Base-by-base conservation (phyloP, 805 yeast species). In the Kazachstania kunashirensis region DNA sequence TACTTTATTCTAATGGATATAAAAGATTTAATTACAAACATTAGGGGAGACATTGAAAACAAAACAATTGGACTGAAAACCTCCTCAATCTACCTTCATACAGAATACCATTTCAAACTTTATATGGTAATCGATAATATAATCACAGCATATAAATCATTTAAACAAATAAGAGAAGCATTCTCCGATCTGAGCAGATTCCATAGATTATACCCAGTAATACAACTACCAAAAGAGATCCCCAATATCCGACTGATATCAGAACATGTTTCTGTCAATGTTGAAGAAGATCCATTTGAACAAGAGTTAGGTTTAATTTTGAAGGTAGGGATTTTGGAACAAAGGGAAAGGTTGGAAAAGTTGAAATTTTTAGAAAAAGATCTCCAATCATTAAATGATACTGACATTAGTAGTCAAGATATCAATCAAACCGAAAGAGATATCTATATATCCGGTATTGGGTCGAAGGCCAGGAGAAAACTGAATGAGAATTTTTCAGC, bases 231-330 rank as follows among this genome's bases (percentile, higher is more conserved):
- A 36, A 53, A 43, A 20, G 52, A 19, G n/a, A 27, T 66, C 4
- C 79, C 79, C 1, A 49, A 51, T 2, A 56, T 77, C 1, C 59
- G 59, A 21, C 38, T 77, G 8, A 62, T 56, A 25, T 48, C 76
- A 1, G 52, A 61, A 4, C 52, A 57, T 1, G 59, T 77, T 24
- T 63, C 68, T 1, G 42, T 77, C 8, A 65, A 67, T 3, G 61
- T 78, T 26, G 82, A 76, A 38, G 78, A 74, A 52, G 84, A 79
- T 50, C 74, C 78, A 1, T 77, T 79, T 51, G 85, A 79, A 51
- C 65, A 67, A 20, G 77, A 77, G 49, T 53, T 79, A n/a, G 67
- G 71, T 2, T 61, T 71, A 48, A 75, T 75, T 24, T 73, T 58
- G 40, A 77, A 76, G 45, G 61, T 76, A 10, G 85, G 84, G 1